Base-by-base conservation (phyloP, 352 stramenopile species). In the Globisporangium lucens region DNA sequence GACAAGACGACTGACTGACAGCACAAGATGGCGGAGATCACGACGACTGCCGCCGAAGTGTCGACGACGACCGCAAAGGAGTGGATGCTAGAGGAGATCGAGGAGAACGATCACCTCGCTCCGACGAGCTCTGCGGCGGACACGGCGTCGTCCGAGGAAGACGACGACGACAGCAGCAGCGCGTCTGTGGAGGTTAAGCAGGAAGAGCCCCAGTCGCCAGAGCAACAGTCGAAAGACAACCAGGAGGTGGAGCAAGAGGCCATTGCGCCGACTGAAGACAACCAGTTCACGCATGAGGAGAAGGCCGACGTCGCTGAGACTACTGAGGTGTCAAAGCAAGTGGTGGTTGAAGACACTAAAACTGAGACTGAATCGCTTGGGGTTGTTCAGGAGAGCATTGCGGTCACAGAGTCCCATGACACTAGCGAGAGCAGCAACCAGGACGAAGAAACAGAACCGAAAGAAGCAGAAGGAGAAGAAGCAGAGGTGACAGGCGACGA, bases 121-220 rank as follows among this genome's bases (percentile, higher is more conserved):
- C 43, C 8, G 55, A 7, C 30, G 17, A 38, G 30, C 22, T 24
- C 33, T 35, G 33, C 20, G 47, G n/a, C 33, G n/a, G 56, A 61
- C 56, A 49, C 56, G 46, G 56, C 56, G 33, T 61, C 56, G 33
- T 61, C 56, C 56, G 56, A 61, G 56, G 56, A 61, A 61, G 56
- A 61, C n/a, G 56, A 61, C n/a, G 56, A 61, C 33, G 33, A n/a
- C 33, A 61, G 56, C n/a, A 49, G 56, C 33, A 61, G 56, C 33
- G 2, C n/a, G n/a, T 13, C 29, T 24, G 4, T 43, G 29, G 29
- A 41, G 29, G 12, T 41, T 20, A 27, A 55, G 41, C 41, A 49
- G 41, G 41, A 51, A 7, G 15, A 20, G 6, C 38, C 38, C 0
- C 43, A 51, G 6, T 51, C 43, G 2, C 20, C 52, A 33, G 24